These are phyloP conservation scores for Pythium biforme DNA, from an alignment of 352 stramenopile genomes.

Conservation along the genomic window DNA sequence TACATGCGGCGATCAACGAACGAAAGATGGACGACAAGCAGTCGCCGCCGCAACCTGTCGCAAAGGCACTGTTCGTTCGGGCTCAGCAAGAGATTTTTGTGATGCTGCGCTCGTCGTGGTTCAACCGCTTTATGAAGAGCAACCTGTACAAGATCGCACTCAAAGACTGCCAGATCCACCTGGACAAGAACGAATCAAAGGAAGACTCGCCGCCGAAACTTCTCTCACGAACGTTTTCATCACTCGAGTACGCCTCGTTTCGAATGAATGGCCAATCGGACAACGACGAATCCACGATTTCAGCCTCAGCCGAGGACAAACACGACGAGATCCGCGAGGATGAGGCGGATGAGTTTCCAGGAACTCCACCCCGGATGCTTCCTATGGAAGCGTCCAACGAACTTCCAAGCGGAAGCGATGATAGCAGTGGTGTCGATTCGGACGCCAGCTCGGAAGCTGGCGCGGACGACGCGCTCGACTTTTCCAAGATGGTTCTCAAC, in stretches of 20 bases:
- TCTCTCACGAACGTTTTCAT: slow-evolving; percentile 59
- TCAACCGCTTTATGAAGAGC: slow-evolving; percentile 83
- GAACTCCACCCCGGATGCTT: neutral
- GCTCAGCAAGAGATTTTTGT: slow-evolving; percentile 83
- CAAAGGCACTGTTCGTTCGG: slow-evolving; percentile 50
- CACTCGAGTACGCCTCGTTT: slow-evolving; percentile 30
- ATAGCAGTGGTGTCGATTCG: slow-evolving; percentile 42
- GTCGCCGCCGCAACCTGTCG: slow-evolving; percentile 39
- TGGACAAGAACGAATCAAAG: slow-evolving; percentile 56
- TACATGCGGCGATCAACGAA: slow-evolving; percentile 48
- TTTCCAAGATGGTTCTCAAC: slow-evolving; percentile 66
- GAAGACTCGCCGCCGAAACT: slow-evolving; percentile 69
- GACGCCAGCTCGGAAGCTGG: slow-evolving; percentile 44
- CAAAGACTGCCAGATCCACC: slow-evolving; percentile 67
- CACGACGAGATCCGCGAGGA: slow-evolving; percentile 26
- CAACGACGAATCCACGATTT: slow-evolving; percentile 5
- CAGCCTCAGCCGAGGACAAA: slow-evolving; percentile 19
- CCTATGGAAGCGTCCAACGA: slow-evolving; percentile 13
- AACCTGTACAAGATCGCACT: slow-evolving; percentile 79
- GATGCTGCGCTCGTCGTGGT: slow-evolving; percentile 80
- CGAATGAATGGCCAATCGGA: slow-evolving; percentile 6
- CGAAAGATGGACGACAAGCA: slow-evolving; percentile 44
- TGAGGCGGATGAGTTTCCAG: neutral
- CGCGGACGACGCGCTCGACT: slow-evolving; percentile 33
- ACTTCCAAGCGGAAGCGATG: slow-evolving; percentile 24